Evolutionary conservation across 2,329 filamentous ascomycete species (phyloP).

Genomic region (Neonectria punicea): DNA sequence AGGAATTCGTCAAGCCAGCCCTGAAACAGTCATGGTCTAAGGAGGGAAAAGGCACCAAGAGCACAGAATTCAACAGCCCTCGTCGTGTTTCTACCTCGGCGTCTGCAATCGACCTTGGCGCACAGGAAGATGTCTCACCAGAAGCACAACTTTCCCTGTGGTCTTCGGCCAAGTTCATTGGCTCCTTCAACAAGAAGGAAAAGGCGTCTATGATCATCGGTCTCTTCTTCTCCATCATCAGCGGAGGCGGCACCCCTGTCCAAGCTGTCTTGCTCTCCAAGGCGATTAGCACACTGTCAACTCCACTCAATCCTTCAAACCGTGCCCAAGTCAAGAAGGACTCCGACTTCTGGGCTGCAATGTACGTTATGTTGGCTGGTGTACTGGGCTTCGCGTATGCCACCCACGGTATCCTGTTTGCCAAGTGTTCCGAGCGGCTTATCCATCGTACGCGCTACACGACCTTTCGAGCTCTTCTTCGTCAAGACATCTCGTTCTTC

Average conservation of each 20-base stretch:
- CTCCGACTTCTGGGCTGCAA: conserved; percentile 59
- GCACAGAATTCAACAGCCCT: not conserved
- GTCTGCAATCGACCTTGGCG: not conserved
- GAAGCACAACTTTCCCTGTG: not conserved
- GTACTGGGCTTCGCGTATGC: conserved; percentile 49
- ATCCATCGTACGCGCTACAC: conserved; percentile 12
- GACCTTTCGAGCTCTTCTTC: conserved; percentile 35
- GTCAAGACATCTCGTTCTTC: conserved; percentile 53
- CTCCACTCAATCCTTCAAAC: conserved; percentile 26
- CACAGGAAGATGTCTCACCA: not conserved
- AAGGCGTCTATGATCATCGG: not conserved
- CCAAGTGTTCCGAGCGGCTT: conserved; percentile 34
- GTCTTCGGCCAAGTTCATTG: conserved; percentile 14
- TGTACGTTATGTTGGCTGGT: conserved; percentile 59
- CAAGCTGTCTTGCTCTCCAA: conserved; percentile 44
- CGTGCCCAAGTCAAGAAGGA: conserved; percentile 11
- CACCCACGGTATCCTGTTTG: conserved; percentile 29
- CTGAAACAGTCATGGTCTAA: not conserved
- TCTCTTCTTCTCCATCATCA: conserved; percentile 23
- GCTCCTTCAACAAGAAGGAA: conserved; percentile 20
- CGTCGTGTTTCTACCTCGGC: not conserved
- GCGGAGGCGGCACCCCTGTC: conserved; percentile 43
- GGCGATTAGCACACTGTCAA: conserved; percentile 28
- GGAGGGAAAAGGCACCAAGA: not conserved
- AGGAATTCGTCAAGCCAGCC: not conserved